Base-by-base conservation (phyloP, 257 asterid species). In the Solanum sitiens region DNA sequence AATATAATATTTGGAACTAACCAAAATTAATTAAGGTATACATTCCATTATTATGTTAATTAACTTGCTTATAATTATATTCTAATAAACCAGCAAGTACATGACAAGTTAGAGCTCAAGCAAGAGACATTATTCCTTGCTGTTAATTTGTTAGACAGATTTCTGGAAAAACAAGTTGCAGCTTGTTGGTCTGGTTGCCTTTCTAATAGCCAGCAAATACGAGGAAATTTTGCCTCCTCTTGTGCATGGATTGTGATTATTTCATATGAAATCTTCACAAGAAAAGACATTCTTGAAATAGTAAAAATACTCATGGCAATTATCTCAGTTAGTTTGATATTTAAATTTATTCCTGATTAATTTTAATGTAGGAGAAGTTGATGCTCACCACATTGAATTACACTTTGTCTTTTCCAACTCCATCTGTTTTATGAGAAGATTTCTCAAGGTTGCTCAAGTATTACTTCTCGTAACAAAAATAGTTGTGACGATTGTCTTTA, bases 171-270 rank as follows among this genome's bases (percentile, higher is more conserved):
- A 88, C 98, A 97, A 91, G 83, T 93, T 7, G 93, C 99, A 97
- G 93, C 96, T 97, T 4, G 98, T 97, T 20, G 98, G 98, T 15
- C 86, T 97, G 37, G 98, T 94, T 12, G 98, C 98, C 3, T 86
- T 95, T 98, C 98, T 95, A 45, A 88, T 97, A 25, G 98, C 99
- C 7, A 92, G 98, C 96, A 97, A 97, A 88, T 97, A 97, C 16
- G 99, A 97, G 90, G 98, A 95, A 63, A 95, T 92, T 72, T 92
- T 95, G 3, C 98, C 94, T 23, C 99, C 98, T 0, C 92, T 93
- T 8, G 99, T 97, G 21, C 96, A 95, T 86, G 99, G 95, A 87
- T 82, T 97, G 89, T 97, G 14, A 90, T 92, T 47, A 95, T 97
- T 71, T 97, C 99, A 2, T 98, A 93, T 92, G 93, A 91, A 84